Base-by-base conservation (phyloP, 139 green algal species). In the Yamagishiella unicocca region DNA sequence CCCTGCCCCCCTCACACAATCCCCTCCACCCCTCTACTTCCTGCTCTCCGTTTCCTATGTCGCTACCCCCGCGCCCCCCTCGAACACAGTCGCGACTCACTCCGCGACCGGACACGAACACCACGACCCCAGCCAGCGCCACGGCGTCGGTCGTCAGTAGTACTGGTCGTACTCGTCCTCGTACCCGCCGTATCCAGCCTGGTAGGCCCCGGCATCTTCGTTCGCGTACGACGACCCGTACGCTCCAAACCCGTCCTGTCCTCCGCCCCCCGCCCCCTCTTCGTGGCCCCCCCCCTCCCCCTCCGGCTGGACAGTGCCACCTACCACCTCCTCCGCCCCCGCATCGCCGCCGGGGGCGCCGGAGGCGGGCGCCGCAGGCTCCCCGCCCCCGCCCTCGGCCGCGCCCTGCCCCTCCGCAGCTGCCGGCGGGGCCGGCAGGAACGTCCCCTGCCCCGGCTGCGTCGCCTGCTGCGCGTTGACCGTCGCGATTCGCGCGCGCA, bases 121-220 rank as follows among this genome's bases (percentile, higher is more conserved):
- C n/a, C n/a, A n/a, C n/a, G n/a, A n/a, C n/a, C n/a, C n/a, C n/a
- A n/a, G n/a, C n/a, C n/a, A n/a, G n/a, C n/a, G n/a, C n/a, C n/a
- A n/a, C n/a, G n/a, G n/a, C n/a, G n/a, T n/a, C n/a, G n/a, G n/a
- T n/a, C n/a, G n/a, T 54, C 24, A 86, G 31, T 86, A 86, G 40
- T 86, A 86, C 2, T 31, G 31, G 8, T 86, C 80, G 19, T 58
- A 77, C 33, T 86, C 80, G 21, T 86, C 80, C 33, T 86, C 80
- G 45, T 86, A 86, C 0, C 64, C 80, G 21, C 62, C 61, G 72
- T 80, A 80, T 46, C 4, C 73, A 5, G 45, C 73, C 4, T 66
- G 46, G n/a, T 85, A 72, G 4, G 38, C 61, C 31, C 74, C 74
- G 35, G 37, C 55, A 31, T 42, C 55, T 10, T 86, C 35, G 6